Base-by-base conservation (phyloP, 1,284 basidiomycete genomes). In the Veloboletus limbatus region DNA sequence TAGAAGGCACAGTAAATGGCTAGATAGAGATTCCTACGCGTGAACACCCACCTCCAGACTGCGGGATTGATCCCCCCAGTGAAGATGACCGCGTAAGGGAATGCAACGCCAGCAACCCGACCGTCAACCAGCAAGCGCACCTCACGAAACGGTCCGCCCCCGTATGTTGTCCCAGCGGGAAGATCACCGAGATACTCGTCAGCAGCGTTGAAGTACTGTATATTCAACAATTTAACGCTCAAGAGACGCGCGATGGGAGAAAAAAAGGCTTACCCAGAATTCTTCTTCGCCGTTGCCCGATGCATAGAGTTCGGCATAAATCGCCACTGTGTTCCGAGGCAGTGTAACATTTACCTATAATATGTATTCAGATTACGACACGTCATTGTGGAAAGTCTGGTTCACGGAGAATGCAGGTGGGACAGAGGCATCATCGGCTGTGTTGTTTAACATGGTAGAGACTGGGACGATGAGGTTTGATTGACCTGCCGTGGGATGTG, bases 41-140 rank as follows among this genome's bases (percentile, higher is more conserved):
- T 20, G 21, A 27, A 24, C 1, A 33, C 69, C 13, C 50, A 83
- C 80, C 79, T 76, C 88, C 88, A 92, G 33, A 82, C 75, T 2
- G 79, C 72, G 1, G 87, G 87, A 14, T 81, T 73, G 52, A 89
- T 80, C 0, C 85, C 88, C n/a, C 88, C 88, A 0, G 88, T 92
- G 57, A 89, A 92, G 31, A 91, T 80, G 25, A 85, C 81, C 3
- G 85, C 78, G 54, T 86, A 92, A 8, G 90, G 89, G 63, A 87
- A 84, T 3, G 77, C 85, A 16, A 80, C 76, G 2, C 89, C 89
- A 8, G 88, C 88, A 8, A 92, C 70, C 54, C 69, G 68, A 1
- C 81, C 83, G 52, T 92, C 89, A 7, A 92, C 77, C n/a, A 85
- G 70, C 39, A 92, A 63, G 40, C 87, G 79, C 14, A 91, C 80